phyloP scores from a whole-genome alignment of 2,329 filamentous ascomycete species.

The Ceratocystis huliohia region DNA sequence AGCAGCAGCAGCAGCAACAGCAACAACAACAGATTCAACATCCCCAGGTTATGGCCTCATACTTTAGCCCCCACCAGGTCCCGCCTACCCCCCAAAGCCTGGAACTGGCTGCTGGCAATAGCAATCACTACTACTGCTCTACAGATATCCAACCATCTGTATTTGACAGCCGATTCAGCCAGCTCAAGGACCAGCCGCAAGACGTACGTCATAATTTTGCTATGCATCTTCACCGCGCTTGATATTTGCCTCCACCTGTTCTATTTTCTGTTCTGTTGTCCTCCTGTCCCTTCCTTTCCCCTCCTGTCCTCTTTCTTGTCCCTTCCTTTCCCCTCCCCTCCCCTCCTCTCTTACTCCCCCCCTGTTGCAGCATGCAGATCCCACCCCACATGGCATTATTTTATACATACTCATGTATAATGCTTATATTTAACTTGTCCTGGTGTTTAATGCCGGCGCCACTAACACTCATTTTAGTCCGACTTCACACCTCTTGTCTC shows the following conservation, averaged over 20 bases:
- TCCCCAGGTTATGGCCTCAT: conserved; percentile 32
- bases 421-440: neutral
- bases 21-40: conserved; percentile 34
- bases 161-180: conserved; percentile 51
- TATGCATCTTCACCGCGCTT: neutral
- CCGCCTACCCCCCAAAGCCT: conserved; percentile 73
- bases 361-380: neutral
- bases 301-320: neutral
- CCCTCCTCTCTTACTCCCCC: neutral
- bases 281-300: neutral
- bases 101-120: conserved; percentile 52
- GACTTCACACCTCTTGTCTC: conserved; percentile 70
- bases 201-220: conserved; percentile 29
- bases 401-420: conserved; percentile 15
- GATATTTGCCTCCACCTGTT: too few relatives aligned
- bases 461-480: conserved; percentile 36
- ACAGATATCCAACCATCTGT: conserved; percentile 39
- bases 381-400: neutral
- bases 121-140: conserved; percentile 46
- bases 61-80: conserved; percentile 43
- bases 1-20: conserved; percentile 45
- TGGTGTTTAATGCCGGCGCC: neutral
- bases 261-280: too few relatives aligned
- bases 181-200: conserved; percentile 55
- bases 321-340: neutral